A percentile compares a stretch with the other conserved stretches of the same genome.
phyloP scores from a whole-genome alignment of 257 asterid species.

The Solanum corneliomulleri region DNA sequence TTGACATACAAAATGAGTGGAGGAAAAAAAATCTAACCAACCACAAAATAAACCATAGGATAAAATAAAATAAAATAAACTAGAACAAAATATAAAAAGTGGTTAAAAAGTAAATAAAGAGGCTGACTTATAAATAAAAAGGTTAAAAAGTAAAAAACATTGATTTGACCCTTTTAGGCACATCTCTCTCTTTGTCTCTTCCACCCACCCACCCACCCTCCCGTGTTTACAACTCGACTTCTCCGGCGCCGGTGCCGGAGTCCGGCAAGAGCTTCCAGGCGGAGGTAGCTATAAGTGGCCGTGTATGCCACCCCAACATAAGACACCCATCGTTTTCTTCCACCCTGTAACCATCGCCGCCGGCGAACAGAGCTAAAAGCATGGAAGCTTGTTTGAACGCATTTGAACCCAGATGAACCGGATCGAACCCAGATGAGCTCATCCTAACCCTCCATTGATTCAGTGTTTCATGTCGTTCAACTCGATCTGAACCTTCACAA shows the following conservation, averaged over 20 bases:
- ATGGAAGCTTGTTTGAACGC: constrained; percentile 84
- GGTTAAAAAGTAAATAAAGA: neutral
- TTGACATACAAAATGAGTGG: neutral
- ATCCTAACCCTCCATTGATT: constrained; percentile 62
- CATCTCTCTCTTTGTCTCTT: constrained; percentile 28
- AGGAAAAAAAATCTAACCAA: neutral
- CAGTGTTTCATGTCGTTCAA: constrained; percentile 77
- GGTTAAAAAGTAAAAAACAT: constrained; percentile 34
- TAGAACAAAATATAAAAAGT: neutral
- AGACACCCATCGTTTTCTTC: constrained; percentile 74
- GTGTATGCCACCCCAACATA: constrained; percentile 83
- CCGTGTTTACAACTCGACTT: neutral
- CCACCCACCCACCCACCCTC: neutral
- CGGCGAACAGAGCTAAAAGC: constrained; percentile 62
- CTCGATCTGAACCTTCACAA: constrained; percentile 63
- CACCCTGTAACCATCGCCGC: constrained; percentile 76
- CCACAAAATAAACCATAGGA: neutral
- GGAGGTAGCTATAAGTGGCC: constrained; percentile 78
- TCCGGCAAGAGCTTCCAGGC: constrained; percentile 53
- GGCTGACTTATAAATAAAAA: constrained; percentile 15
- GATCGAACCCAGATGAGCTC: constrained; percentile 50
- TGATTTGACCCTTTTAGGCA: constrained; percentile 43
- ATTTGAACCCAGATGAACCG: constrained; percentile 69
- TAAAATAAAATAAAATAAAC: neutral
- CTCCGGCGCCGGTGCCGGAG: neutral